Percentiles rank a stretch among this genome's conserved stretches.
Evolutionary conservation across 345 rosid genomes (phyloP).

Genomic region (Gossypium ekmanianum): DNA sequence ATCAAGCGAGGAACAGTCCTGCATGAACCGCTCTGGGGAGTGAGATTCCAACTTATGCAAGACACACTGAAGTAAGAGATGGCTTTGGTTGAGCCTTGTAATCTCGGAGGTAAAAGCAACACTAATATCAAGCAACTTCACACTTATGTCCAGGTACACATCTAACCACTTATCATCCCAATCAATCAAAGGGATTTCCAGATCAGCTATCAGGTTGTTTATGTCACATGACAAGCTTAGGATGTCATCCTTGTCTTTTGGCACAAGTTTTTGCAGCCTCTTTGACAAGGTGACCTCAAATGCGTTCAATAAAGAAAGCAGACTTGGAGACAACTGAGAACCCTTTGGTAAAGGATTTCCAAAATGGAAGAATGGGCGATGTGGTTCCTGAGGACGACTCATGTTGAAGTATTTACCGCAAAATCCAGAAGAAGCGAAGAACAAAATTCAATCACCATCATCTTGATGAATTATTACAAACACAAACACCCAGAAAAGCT

Average conservation of each 20-base stretch:
- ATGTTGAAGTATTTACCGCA: conserved; percentile 44
- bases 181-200: conserved; percentile 73
- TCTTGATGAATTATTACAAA: neutral
- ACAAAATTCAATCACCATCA: neutral
- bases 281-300: conserved; percentile 70
- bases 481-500: neutral
- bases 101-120: conserved; percentile 79
- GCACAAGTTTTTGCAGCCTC: conserved; percentile 59
- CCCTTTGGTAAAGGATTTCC: conserved; percentile 89
- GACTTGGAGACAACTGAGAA: conserved; percentile 59
- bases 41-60: conserved; percentile 57
- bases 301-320: conserved; percentile 36
- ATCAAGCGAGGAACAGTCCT: conserved; percentile 62
- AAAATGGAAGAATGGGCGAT: conserved; percentile 67
- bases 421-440: neutral
- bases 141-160: conserved; percentile 81
- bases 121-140: conserved; percentile 79
- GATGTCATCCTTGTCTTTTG: conserved; percentile 56
- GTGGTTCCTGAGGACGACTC: conserved; percentile 79
- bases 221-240: conserved; percentile 61
- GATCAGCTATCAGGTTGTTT: conserved; percentile 60
- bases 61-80: conserved; percentile 64
- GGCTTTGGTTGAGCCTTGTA: conserved; percentile 69
- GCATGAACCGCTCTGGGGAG: conserved; percentile 40
- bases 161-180: conserved; percentile 97